A percentile compares a stretch with the other conserved stretches of the same genome.
Evolutionary conservation across 2,329 filamentous ascomycete species (phyloP).

Genomic region (Cytospora piceicola): DNA sequence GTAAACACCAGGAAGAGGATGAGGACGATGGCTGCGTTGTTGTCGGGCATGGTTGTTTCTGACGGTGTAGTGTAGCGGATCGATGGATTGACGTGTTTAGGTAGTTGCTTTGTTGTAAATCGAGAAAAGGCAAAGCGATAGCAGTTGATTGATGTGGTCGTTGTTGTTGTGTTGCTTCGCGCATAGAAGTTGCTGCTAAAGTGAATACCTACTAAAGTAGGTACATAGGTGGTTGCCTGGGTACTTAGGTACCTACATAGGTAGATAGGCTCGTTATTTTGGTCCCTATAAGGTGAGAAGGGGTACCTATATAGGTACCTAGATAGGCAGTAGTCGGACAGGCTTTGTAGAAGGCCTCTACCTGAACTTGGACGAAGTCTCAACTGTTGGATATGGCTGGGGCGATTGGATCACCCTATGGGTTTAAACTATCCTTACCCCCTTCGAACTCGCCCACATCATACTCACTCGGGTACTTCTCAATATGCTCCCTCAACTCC

Average conservation of each 20-base stretch:
- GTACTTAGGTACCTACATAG: no score
- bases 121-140: background rate
- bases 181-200: background rate
- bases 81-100: background rate
- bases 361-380: background rate
- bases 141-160: background rate
- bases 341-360: background rate
- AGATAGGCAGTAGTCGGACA: background rate
- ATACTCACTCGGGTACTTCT: constrained; percentile 91
- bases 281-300: background rate
- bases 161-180: background rate
- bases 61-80: background rate
- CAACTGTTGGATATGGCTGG: background rate
- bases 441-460: constrained; percentile 54
- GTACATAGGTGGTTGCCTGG: no score
- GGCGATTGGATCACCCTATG: constrained; percentile 18
- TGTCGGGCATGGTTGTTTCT: constrained; percentile 25
- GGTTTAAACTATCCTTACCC: constrained; percentile 38
- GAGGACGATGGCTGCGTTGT: constrained; percentile 38
- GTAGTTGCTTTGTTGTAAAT: background rate
- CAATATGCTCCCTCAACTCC: constrained; percentile 74
- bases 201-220: no score
- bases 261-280: background rate
- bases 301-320: no score
- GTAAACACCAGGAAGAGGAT: constrained; percentile 37